Evolutionary conservation across 1,284 basidiomycete species (phyloP), one percentile per base, ranked within the genome.

Genomic region (Heterobasidion occidentale): DNA sequence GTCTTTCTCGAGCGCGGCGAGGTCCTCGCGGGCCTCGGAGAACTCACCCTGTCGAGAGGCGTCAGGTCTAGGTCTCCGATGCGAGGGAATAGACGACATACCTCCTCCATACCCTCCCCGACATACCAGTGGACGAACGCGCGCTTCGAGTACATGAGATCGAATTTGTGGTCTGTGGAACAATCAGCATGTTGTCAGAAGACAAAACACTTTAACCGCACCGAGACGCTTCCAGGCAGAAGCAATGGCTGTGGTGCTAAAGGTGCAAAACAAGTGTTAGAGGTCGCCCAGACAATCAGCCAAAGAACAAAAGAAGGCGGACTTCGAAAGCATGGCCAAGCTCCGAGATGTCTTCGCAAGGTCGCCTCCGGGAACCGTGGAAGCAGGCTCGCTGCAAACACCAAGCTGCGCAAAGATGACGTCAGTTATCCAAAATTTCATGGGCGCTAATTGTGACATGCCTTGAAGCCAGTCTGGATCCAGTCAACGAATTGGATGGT

Each of bases 401-500:
- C 95, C 95, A 62, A 96, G 86, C 83, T 86, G 65, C 27, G 9
- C 48, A 55, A 61, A 17, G 51, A 19, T 27, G 6, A 59, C 34
- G 35, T 55, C 54, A 60, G 58, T 27, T 27, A 3, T 27, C 27
- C 27, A 27, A 27, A 27, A 6, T 27, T 27, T 33, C n/a, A 12
- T 63, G 50, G 64, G 65, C 65, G 72, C 77, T 71, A 74, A 78
- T 56, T 72, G 27, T 71, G 61, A 65, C 64, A 51, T 64, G 82
- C 83, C 84, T 97, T 96, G 90, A 98, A 85, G 71, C 95, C 84
- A 62, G 95, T 98, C 52, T 94, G 94, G 77, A 96, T 98, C 96
- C 96, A 99, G 73, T 99, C 96, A 61, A 94, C 92, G 67, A 94
- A 94, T 71, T 97, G 94, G 68, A 99, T 98, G 36, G 94, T 95